These are phyloP conservation scores for Mimosa pudica DNA, from an alignment of 306 rosid genomes.

Conservation along the genomic window DNA sequence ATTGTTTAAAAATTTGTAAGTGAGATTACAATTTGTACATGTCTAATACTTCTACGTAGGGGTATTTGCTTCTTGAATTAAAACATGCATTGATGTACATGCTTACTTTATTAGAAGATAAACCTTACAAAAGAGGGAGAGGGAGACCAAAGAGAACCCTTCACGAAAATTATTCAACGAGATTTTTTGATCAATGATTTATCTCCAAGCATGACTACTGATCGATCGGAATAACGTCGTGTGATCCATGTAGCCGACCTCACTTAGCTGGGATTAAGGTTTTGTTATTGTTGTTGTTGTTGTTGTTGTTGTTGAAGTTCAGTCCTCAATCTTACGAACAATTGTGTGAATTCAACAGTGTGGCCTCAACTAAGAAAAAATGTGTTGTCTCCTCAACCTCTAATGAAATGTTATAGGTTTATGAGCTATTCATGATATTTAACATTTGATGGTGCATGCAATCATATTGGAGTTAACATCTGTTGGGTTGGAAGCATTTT, in stretches of 20 bases:
- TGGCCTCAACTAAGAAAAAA: conserved; percentile 1
- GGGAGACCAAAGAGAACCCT: no score
- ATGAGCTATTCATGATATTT: conserved; percentile 13
- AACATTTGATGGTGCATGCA: conserved; percentile 7
- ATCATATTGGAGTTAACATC: conserved; percentile 29
- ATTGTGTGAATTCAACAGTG: conserved; percentile 7
- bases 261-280: no score
- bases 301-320: not conserved
- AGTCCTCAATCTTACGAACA: conserved; percentile 4
- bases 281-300: no score
- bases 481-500: no score
- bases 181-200: no score
- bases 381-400: not conserved
- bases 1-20: not conserved
- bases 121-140: not conserved
- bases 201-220: no score
- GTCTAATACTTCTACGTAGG: not conserved
- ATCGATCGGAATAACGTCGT: no score
- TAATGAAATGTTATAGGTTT: conserved; percentile 11
- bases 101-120: conserved; percentile 4
- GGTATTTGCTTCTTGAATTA: not conserved
- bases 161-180: no score
- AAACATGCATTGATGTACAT: not conserved
- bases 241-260: no score
- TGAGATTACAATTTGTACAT: conserved; percentile 7